phyloP scores from a whole-genome alignment of 495 filamentous ascomycete genomes.

The Articulospora tetracladia region DNA sequence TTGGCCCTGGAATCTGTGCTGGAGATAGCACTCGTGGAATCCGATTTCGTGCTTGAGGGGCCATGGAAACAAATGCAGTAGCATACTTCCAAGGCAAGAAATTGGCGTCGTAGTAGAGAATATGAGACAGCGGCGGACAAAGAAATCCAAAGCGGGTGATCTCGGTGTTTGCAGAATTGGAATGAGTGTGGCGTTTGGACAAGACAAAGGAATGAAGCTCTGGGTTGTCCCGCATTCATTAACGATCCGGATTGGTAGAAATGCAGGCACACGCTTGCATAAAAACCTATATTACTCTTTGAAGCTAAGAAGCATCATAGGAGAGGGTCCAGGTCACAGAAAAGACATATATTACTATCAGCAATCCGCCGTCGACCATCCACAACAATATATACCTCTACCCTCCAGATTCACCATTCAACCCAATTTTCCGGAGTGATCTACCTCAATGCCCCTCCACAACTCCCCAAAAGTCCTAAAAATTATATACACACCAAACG shows the following conservation, averaged over 20 bases:
- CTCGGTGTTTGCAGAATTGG: background rate
- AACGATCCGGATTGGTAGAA: background rate
- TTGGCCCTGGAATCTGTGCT: background rate
- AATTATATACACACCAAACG: background rate
- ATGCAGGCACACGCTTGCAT: no score
- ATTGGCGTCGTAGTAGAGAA: background rate
- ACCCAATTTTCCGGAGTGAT: no score
- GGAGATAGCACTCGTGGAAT: background rate
- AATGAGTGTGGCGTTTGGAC: background rate
- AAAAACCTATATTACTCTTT: no score
- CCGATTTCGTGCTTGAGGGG: background rate
- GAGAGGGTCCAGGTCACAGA: no score
- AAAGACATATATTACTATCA: no score
- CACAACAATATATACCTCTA: no score
- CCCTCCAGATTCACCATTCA: no score
- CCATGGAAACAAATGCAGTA: background rate
- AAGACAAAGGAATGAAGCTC: background rate
- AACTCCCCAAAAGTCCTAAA: background rate
- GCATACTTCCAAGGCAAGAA: background rate
- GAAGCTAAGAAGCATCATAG: no score
- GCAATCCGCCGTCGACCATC: no score
- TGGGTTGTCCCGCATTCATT: background rate
- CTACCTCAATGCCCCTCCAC: no score
- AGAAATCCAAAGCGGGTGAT: background rate
- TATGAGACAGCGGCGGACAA: background rate